Percentiles rank a stretch among this genome's conserved stretches.
These are phyloP conservation scores for Stromatinia cepivora DNA, from an alignment of 2,329 filamentous ascomycete species.

Conservation along the genomic window DNA sequence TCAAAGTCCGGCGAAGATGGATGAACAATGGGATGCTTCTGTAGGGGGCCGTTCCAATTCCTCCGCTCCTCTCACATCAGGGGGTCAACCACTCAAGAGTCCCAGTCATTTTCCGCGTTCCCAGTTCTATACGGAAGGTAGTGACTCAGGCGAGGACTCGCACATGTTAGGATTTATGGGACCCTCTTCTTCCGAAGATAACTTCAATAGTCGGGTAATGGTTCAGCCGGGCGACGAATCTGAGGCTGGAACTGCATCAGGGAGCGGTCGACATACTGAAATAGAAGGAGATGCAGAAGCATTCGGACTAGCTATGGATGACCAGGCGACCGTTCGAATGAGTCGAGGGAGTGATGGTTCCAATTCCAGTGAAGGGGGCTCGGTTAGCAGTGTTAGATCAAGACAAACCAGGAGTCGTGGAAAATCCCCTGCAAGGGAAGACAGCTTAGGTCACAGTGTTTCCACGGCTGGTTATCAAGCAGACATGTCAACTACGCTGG, in stretches of 20 bases:
- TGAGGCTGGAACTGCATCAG: slow-evolving; percentile 9
- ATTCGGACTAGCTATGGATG: slow-evolving; percentile 14
- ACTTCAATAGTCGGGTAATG: slow-evolving; percentile 23
- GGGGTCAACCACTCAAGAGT: slow-evolving; percentile 7
- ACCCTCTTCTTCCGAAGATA: slow-evolving; percentile 23
- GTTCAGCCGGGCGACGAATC: slow-evolving; percentile 15
- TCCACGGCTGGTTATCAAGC: slow-evolving; percentile 23
- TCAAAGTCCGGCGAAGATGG: slow-evolving; percentile 3
- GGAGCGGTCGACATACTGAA: background rate
- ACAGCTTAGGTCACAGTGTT: slow-evolving; percentile 12
- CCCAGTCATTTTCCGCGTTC: slow-evolving; percentile 21
- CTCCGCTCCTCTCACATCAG: background rate
- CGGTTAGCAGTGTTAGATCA: background rate
- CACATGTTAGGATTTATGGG: slow-evolving; percentile 21
- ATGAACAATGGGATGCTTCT: slow-evolving; percentile 13
- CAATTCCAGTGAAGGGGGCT: background rate
- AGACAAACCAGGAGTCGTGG: slow-evolving; percentile 14
- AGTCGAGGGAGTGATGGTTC: slow-evolving; percentile 18
- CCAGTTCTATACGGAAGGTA: slow-evolving; percentile 21
- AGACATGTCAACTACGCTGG: slow-evolving; percentile 22
- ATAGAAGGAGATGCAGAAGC: background rate
- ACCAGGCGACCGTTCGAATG: slow-evolving; percentile 21
- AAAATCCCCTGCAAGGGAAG: slow-evolving; percentile 22
- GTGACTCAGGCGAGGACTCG: slow-evolving; percentile 23
- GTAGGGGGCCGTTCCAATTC: slow-evolving; percentile 5